phyloP scores from a whole-genome alignment of 1,139 yeast species.

The Magnusiomyces suaveolens region DNA sequence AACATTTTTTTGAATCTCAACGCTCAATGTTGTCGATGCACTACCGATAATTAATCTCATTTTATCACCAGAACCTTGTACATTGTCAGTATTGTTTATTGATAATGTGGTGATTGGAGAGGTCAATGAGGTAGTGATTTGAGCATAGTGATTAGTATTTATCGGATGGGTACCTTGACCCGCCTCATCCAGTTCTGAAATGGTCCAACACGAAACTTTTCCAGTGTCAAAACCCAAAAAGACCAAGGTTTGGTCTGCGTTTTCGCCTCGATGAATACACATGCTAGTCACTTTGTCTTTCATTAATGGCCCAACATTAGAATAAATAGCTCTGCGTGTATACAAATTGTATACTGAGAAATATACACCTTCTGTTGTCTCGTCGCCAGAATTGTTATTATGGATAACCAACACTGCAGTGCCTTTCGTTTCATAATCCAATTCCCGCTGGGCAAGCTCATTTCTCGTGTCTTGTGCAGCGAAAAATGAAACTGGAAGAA shows the following conservation, averaged over 20 bases:
- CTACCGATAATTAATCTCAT: neutral
- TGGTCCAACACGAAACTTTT: neutral
- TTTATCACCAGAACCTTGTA: neutral
- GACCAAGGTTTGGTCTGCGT: neutral
- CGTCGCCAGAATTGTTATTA: neutral
- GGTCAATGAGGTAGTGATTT: neutral
- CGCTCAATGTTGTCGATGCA: neutral
- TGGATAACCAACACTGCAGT: neutral
- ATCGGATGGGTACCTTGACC: too few species aligned
- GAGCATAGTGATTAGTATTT: too few species aligned
- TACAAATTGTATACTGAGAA: neutral
- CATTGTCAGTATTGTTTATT: neutral
- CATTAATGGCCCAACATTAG: neutral
- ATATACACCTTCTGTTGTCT: neutral
- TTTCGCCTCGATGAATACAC: neutral
- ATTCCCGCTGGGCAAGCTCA: neutral
- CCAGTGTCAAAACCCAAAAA: neutral
- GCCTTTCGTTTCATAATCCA: conserved; percentile 1
- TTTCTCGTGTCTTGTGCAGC: too few species aligned
- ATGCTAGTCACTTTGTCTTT: neutral
- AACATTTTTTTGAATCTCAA: neutral
- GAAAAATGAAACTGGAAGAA: neutral
- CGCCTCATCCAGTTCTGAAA: neutral
- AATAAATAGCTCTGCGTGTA: neutral
- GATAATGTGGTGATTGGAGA: neutral